Percentiles rank a stretch among this genome's conserved stretches.
phyloP scores from a whole-genome alignment of 768 basidiomycete species.

The Collybia sordida region DNA sequence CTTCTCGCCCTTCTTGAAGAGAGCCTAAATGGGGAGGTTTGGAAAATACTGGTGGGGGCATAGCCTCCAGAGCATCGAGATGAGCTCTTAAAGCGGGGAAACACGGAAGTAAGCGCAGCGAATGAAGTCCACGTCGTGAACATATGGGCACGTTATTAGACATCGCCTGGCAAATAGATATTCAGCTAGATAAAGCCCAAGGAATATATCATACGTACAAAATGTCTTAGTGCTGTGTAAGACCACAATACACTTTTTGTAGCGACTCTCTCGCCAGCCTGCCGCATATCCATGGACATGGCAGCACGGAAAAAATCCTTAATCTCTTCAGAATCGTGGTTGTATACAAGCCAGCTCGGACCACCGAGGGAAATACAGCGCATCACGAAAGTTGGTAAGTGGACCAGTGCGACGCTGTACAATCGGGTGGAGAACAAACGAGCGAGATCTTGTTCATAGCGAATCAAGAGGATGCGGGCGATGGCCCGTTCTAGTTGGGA shows the following conservation, averaged over 20 bases:
- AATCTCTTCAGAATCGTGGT: conserved; percentile 66
- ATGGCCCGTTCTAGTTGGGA: conserved; percentile 69
- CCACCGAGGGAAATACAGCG: conserved; percentile 61
- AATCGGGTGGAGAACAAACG: conserved; percentile 73
- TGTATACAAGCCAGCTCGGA: conserved; percentile 68
- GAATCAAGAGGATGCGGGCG: conserved; percentile 62
- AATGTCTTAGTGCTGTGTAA: conserved; percentile 74
- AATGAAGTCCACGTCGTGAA: conserved; percentile 63
- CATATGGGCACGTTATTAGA: conserved; percentile 72
- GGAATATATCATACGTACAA: conserved; percentile 44
- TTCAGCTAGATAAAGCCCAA: conserved; percentile 11
- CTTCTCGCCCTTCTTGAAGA: conserved; percentile 54
- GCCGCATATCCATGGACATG: conserved; percentile 75
- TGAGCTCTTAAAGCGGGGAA: conserved; percentile 60
- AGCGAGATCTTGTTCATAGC: conserved; percentile 75
- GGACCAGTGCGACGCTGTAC: conserved; percentile 60
- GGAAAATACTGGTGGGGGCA: conserved; percentile 54
- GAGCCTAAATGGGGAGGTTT: conserved; percentile 69
- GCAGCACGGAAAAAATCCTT: conserved; percentile 73
- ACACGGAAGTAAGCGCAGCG: conserved; percentile 61
- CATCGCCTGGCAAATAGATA: conserved; percentile 50
- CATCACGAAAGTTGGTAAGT: conserved; percentile 69
- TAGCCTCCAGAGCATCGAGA: conserved; percentile 58
- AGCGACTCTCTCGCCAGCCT: conserved; percentile 75
- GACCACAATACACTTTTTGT: conserved; percentile 82